Evolutionary conservation across 192 early-diverging fungal genomes (phyloP).

Genomic region (Mortierella alpina): DNA sequence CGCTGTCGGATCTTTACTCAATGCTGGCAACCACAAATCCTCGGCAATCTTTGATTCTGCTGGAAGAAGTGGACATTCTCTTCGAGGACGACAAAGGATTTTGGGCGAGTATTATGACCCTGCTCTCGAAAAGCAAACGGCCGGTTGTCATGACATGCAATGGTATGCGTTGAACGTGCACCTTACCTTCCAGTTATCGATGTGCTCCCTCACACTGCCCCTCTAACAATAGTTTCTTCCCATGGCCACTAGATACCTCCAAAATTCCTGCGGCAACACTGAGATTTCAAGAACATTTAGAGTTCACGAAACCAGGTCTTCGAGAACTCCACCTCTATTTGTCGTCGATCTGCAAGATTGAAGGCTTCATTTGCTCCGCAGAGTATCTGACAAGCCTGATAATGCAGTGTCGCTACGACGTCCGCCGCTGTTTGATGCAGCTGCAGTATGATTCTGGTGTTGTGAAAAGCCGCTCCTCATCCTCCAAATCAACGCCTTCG

Average conservation of each 20-base stretch:
- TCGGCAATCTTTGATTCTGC: slow-evolving; percentile 76
- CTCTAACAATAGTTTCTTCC: neutral
- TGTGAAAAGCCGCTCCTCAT: neutral
- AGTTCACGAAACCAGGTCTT: slow-evolving; percentile 28
- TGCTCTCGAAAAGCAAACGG: slow-evolving; percentile 77
- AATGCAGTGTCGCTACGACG: slow-evolving; percentile 26
- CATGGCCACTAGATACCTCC: slow-evolving; percentile 21
- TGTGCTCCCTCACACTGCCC: neutral
- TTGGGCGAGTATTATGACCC: slow-evolving; percentile 75
- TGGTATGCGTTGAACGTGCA: slow-evolving; percentile 40
- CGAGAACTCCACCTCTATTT: slow-evolving; percentile 33
- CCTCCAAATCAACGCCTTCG: neutral
- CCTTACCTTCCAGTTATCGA: neutral
- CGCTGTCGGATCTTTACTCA: slow-evolving; percentile 47
- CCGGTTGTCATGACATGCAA: slow-evolving; percentile 90
- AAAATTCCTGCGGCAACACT: slow-evolving; percentile 30
- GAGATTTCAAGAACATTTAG: slow-evolving; percentile 44
- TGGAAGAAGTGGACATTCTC: slow-evolving; percentile 86
- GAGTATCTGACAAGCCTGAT: slow-evolving; percentile 32
- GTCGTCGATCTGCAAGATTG: slow-evolving; percentile 32
- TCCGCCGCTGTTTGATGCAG: slow-evolving; percentile 43
- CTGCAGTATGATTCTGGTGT: slow-evolving; percentile 45
- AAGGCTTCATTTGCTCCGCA: slow-evolving; percentile 43
- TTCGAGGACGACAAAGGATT: slow-evolving; percentile 86
- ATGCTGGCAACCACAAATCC: slow-evolving; percentile 43